A percentile compares a stretch with the other conserved stretches of the same genome.
Conservation (phyloP, 2,329 filamentous ascomycete genomes). For the Pseudopyrenochaeta lycopersici region DNA sequence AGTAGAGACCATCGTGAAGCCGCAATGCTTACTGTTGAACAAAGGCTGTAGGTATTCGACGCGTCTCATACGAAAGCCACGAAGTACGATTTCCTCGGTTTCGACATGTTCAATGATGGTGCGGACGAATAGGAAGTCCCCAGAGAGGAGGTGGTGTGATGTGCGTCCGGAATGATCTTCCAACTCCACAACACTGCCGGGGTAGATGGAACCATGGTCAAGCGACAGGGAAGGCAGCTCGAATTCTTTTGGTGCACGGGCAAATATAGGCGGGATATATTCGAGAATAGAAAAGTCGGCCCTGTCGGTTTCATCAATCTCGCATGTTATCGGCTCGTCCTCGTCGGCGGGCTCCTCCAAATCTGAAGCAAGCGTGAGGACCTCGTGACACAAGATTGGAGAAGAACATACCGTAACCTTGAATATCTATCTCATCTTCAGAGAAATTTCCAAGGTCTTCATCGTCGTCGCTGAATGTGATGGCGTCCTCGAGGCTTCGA, state of each 20-base stretch:
- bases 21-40: constrained; percentile 24
- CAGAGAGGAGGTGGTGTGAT: constrained; percentile 10
- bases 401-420: constrained; percentile 5
- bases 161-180: constrained; percentile 2
- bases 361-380: background rate
- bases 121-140: constrained; percentile 33
- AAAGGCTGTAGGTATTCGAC: constrained; percentile 23
- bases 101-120: constrained; percentile 24
- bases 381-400: background rate
- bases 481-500: constrained; percentile 1
- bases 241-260: background rate
- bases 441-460: background rate
- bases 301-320: background rate
- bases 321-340: background rate
- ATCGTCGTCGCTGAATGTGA: constrained; percentile 5
- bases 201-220: background rate
- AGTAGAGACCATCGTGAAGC: background rate
- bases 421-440: constrained; percentile 10
- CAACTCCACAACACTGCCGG: constrained; percentile 28
- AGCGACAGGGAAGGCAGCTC: background rate
- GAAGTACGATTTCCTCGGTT: constrained; percentile 23
- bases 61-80: constrained; percentile 28
- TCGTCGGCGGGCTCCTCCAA: background rate
- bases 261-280: background rate
- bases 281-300: background rate